Base-by-base conservation (phyloP, 140 eudicot genomes). In the Ambrosia hybrid region DNA sequence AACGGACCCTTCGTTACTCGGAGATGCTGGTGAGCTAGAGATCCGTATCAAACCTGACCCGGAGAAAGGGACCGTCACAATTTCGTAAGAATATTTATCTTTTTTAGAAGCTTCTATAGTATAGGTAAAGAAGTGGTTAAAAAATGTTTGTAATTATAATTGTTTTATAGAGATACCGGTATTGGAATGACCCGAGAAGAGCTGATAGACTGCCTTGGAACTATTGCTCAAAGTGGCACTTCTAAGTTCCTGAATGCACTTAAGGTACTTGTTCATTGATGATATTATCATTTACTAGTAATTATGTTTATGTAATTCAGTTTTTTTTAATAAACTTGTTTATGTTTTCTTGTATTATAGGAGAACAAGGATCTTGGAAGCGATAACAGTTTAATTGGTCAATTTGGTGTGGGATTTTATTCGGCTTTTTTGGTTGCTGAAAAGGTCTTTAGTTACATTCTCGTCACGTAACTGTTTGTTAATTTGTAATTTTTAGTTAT, bases 211-310 rank as follows among this genome's bases (percentile, higher is more conserved):
- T 90, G 97, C 60, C 91, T 94, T 49, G 99, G 99, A 67, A 94
- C 99, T 13, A 94, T 94, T 79, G 99, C 99, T 14, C 99, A 94
- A 75, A 94, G 99, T 86, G 99, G 99, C 39, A 94, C 99, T 68
- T 90, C 99, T 30, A 86, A 87, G 73, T 94, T 94, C 70, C 73
- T 94, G 75, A 88, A 51, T 82, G 99, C 97, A 11, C 79, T 94
- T 36, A 94, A 94, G 99, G 99, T 94, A 71, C 45, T 33, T 46
- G 5, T 15, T 15, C 8, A 17, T 21, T 48, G 5, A 56, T 37
- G 15, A 2, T 49, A 55, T 15, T 3, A 11, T 36, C 38, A 9
- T 71, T 38, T 34, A 39, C 34, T 6, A 26, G 12, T 55, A 58
- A 9, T 59, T 3, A n/a, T n/a, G n/a, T 33, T 14, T 11, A 26